phyloP scores from a whole-genome alignment of 495 filamentous ascomycete genomes.

The Hyaloscypha variabilis region DNA sequence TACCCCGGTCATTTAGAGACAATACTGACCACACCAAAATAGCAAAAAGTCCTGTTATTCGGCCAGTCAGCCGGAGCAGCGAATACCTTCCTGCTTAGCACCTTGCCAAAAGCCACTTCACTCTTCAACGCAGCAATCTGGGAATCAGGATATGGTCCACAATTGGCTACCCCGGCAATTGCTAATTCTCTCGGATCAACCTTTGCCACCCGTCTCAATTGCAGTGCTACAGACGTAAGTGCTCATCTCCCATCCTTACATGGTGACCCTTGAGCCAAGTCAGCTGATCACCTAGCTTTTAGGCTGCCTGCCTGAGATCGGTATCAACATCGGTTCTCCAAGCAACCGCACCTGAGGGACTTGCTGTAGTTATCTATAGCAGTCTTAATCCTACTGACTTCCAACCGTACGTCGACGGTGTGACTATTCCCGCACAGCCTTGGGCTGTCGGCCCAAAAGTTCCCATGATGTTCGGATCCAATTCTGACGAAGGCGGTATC shows the following conservation, averaged over 20 bases:
- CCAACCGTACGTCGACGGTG: constrained; percentile 38
- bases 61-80: constrained; percentile 45
- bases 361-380: constrained; percentile 2
- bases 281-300: neutral
- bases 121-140: constrained; percentile 38
- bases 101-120: constrained; percentile 38
- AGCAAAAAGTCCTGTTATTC: constrained; percentile 42
- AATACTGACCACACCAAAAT: constrained; percentile 7
- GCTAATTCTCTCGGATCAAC: constrained; percentile 14
- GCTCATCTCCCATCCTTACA: neutral
- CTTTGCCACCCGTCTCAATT: constrained; percentile 10
- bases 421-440: constrained; percentile 39
- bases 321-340: neutral
- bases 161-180: constrained; percentile 12
- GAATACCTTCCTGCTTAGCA: constrained; percentile 36
- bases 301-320: constrained; percentile 11
- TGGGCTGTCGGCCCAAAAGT: constrained; percentile 36
- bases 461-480: constrained; percentile 41
- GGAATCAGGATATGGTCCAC: constrained; percentile 39
- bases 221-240: constrained; percentile 12
- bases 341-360: neutral
- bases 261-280: neutral
- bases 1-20: constrained; percentile 35
- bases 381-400: constrained; percentile 21
- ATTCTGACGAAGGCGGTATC: constrained; percentile 34